Evolutionary conservation across 768 basidiomycete genomes (phyloP), one percentile per base, ranked within the genome.

Genomic region (Mycena leptocephala): DNA sequence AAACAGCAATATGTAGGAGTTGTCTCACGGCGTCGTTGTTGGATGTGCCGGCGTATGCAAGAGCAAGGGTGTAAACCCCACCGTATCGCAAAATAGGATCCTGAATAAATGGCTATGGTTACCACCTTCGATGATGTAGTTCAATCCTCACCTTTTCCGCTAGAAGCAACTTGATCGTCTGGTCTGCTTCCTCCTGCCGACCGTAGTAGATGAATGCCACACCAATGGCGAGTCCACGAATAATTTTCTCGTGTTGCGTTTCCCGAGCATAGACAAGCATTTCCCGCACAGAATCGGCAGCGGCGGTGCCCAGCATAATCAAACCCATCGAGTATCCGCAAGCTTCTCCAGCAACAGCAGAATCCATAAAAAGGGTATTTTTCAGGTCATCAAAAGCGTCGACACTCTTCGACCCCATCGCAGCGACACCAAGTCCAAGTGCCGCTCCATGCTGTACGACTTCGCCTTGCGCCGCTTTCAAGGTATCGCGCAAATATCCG

Each of bases 191-290:
- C 82, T 99, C 98, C 85, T 97, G 96, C 63, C 94, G 91, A 48
- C 96, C 97, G 76, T 98, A 99, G 85, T 92, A 96, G 73, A 99
- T 91, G 84, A 99, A 96, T 2, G 96, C 96, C 55, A 97, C 89
- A 26, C 98, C 98, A 79, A 99, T 90, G 9, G 97, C 96, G 68
- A 99, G 90, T 78, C 97, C 97, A 56, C 98, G 94, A 70, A 99
- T 99, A 81, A 99, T 99, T 88, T 99, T 99, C 88, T 99, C 98
- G 82, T 99, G 98, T 81, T 98, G 97, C 2, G 98, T 99, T 83
- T 99, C 98, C 70, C 95, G 92, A 33, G 98, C 97, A 81, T 99
- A 99, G 66, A 94, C 92, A 71, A 99, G 88, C 98, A 99, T 99
- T 86, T 99, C 98, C 33, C 95, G 94, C 41, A 97, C 92, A 68